Conservation (phyloP, 2,329 filamentous ascomycete species). For the Diaporthe batatas region DNA sequence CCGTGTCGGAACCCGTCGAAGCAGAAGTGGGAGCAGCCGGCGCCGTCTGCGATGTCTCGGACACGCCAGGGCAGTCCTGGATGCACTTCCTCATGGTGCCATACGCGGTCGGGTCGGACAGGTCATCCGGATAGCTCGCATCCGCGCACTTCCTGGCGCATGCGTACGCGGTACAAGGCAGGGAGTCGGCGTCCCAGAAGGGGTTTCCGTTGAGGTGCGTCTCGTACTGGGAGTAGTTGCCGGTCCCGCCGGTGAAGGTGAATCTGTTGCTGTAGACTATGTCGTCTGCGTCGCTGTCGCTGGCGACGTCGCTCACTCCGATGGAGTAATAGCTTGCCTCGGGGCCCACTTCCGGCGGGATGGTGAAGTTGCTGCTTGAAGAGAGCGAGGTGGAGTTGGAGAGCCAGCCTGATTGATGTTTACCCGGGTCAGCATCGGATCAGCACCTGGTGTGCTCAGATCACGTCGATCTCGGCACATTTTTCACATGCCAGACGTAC, state of each 20-base stretch:
- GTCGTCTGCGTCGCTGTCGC: constrained; percentile 9
- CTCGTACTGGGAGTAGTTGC: constrained; percentile 42
- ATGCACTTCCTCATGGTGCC: constrained; percentile 14
- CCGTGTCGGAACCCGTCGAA: constrained; percentile 1
- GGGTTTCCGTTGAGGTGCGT: constrained; percentile 7
- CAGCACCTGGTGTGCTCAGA: background rate
- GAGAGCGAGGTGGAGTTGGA: constrained; percentile 21
- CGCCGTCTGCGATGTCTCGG: constrained; percentile 9
- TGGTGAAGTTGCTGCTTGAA: background rate
- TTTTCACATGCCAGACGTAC: constrained; percentile 10
- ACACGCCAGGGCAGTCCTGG: background rate
- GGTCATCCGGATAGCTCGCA: constrained; percentile 19
- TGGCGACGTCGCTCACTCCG: background rate
- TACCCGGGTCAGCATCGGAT: background rate
- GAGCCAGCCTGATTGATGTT: constrained; percentile 20
- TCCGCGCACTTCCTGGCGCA: constrained; percentile 22
- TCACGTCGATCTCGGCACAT: background rate
- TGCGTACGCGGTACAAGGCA: constrained; percentile 4
- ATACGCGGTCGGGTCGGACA: constrained; percentile 44
- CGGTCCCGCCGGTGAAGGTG: constrained; percentile 40
- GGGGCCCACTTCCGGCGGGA: background rate
- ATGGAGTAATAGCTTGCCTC: constrained; percentile 23
- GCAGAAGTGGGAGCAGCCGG: constrained; percentile 3
- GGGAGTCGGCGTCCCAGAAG: constrained; percentile 26
- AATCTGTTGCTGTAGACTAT: constrained; percentile 36